phyloP scores from a whole-genome alignment of 148 eudicot genomes.

The Persicaria maculosa region DNA sequence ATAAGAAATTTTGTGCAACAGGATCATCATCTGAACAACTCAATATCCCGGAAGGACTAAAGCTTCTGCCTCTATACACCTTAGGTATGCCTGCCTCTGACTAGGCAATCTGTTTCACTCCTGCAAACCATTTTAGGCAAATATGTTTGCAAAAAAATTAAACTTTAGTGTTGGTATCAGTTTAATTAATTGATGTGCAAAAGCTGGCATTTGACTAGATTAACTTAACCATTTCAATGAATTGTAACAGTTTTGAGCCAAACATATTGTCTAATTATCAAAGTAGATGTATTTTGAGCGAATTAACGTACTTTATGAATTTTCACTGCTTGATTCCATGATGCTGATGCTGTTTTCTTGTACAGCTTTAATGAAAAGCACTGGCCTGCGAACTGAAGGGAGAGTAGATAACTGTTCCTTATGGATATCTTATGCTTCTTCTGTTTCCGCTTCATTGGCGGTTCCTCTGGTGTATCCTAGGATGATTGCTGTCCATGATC shows the following conservation, averaged over 20 bases:
- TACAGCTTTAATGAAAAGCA: conserved; percentile 78
- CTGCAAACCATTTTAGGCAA: background rate
- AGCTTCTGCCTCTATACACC: conserved; percentile 78
- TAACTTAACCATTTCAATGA: background rate
- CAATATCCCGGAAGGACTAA: conserved; percentile 94
- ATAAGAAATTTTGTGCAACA: conserved; percentile 86
- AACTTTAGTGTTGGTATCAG: background rate
- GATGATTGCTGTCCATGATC: conserved; percentile 78
- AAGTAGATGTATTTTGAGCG: no score
- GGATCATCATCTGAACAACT: conserved; percentile 84
- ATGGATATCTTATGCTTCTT: conserved; percentile 78
- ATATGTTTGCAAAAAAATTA: background rate
- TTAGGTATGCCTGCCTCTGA: conserved; percentile 51
- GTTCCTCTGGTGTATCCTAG: conserved; percentile 90
- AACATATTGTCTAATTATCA: no score
- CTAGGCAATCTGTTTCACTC: background rate
- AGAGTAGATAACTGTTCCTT: conserved; percentile 78
- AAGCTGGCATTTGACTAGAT: no score
- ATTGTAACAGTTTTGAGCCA: background rate
- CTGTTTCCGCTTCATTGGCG: conserved; percentile 70
- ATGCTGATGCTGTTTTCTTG: background rate
- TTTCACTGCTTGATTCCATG: background rate
- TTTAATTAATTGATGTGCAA: background rate
- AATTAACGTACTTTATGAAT: background rate
- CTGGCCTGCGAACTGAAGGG: conserved; percentile 72